These are phyloP conservation scores for Ambrosia artemisiifolia DNA, from an alignment of 129 eudicot species.

Conservation along the genomic window DNA sequence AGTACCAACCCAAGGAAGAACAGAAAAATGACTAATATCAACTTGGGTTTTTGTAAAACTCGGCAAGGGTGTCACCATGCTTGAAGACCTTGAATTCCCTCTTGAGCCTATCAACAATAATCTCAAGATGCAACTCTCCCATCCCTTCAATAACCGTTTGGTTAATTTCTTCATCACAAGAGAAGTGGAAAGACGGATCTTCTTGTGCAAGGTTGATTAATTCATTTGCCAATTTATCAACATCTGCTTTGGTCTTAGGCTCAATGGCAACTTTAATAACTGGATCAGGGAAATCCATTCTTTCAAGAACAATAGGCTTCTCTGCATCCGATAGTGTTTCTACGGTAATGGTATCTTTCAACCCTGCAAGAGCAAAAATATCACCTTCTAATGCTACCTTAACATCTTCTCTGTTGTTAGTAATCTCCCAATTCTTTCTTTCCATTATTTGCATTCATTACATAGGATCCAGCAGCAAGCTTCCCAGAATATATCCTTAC, in stretches of 20 bases:
- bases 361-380: constrained; percentile 96
- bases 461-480: constrained; percentile 85
- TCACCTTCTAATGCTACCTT: constrained; percentile 86
- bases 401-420: constrained; percentile 85
- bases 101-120: constrained; percentile 74
- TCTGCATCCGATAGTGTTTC: constrained; percentile 85
- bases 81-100: constrained; percentile 47
- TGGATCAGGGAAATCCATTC: constrained; percentile 99
- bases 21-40: too few species aligned
- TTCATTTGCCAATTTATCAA: constrained; percentile 86
- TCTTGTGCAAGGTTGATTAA: constrained; percentile 95
- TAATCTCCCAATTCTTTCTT: constrained; percentile 91
- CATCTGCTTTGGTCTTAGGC: constrained; percentile 94
- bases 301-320: constrained; percentile 74
- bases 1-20: too few species aligned
- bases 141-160: constrained; percentile 98
- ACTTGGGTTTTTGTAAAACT: too few species aligned
- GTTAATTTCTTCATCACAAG: constrained; percentile 86
- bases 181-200: constrained; percentile 98
- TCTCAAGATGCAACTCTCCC: constrained; percentile 98
- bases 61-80: too few species aligned
- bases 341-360: constrained; percentile 92
- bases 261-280: constrained; percentile 98
- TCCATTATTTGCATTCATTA: constrained; percentile 84
- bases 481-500: constrained; percentile 88